phyloP scores from a whole-genome alignment of 2,329 filamentous ascomycete species.

The Botrytis porri region DNA sequence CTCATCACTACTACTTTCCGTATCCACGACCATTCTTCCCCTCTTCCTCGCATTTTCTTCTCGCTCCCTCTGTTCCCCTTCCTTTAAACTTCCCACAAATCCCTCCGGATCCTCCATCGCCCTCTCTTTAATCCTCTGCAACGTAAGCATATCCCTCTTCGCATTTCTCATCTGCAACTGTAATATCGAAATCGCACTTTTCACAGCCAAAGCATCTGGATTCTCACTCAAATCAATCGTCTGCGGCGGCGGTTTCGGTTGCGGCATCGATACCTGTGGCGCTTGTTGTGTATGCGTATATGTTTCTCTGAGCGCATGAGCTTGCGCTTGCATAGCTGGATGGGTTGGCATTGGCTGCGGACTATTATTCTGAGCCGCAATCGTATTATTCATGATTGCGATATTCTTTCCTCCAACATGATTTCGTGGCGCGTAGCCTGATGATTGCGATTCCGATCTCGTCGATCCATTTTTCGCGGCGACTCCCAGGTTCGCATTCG shows the following conservation, averaged over 20 bases:
- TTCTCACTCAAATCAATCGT: constrained; percentile 63
- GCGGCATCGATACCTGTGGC: constrained; percentile 42
- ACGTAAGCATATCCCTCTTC: constrained; percentile 66
- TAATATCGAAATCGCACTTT: constrained; percentile 79
- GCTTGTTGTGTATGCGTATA: constrained; percentile 47
- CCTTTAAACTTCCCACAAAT: constrained; percentile 66
- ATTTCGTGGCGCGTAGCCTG: neutral
- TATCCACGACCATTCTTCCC: constrained; percentile 28
- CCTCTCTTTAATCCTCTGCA: constrained; percentile 67
- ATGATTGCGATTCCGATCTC: neutral
- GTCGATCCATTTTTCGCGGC: neutral
- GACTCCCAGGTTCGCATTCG: neutral
- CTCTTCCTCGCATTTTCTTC: constrained; percentile 31
- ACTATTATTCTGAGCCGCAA: neutral
- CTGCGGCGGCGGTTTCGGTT: constrained; percentile 44
- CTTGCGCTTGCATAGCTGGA: constrained; percentile 28
- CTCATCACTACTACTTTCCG: constrained; percentile 19
- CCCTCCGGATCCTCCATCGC: constrained; percentile 68
- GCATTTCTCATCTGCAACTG: constrained; percentile 83
- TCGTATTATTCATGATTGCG: constrained; percentile 12
- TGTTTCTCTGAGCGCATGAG: constrained; percentile 20
- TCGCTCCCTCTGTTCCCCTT: constrained; percentile 52
- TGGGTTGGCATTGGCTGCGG: neutral
- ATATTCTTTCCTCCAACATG: neutral
- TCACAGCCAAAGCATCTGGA: constrained; percentile 82